Evolutionary conservation across 2,329 filamentous ascomycete genomes (phyloP).

Genomic region (Ascochyta viciae-villosae): DNA sequence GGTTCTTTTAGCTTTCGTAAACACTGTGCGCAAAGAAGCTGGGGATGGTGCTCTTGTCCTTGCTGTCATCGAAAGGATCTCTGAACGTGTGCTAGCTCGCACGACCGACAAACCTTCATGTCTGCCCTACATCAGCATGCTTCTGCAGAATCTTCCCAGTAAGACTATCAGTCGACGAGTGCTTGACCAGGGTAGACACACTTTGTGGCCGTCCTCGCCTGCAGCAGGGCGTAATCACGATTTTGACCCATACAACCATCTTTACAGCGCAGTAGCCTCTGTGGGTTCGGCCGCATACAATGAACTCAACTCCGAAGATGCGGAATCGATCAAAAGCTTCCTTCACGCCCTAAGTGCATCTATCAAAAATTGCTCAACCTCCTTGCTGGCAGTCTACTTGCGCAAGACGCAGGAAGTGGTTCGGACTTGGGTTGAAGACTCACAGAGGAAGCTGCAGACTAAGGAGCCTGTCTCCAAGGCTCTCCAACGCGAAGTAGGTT

Average conservation of each 20-base stretch:
- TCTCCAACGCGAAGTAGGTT: constrained; percentile 37
- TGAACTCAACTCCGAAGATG: constrained; percentile 49
- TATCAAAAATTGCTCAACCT: constrained; percentile 47
- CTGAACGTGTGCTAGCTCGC: constrained; percentile 51
- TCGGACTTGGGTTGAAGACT: constrained; percentile 69
- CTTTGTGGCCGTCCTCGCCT: constrained; percentile 68
- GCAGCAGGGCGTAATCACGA: constrained; percentile 43
- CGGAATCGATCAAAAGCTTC: constrained; percentile 54
- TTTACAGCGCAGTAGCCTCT: constrained; percentile 67
- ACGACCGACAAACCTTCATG: constrained; percentile 24
- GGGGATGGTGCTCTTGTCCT: constrained; percentile 73
- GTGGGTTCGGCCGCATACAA: constrained; percentile 65
- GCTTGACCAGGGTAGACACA: constrained; percentile 68
- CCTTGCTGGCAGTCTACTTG: constrained; percentile 64
- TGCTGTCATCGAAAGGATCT: constrained; percentile 73
- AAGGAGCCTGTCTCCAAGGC: constrained; percentile 27
- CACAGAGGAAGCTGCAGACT: constrained; percentile 40
- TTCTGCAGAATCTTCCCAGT: constrained; percentile 46
- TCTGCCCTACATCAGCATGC: constrained; percentile 44
- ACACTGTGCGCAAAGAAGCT: constrained; percentile 64
- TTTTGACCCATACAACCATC: constrained; percentile 67
- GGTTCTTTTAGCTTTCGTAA: constrained; percentile 65
- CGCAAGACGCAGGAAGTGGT: constrained; percentile 68
- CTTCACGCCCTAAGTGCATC: constrained; percentile 60
- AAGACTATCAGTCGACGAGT: constrained; percentile 52